phyloP scores from a whole-genome alignment of 352 stramenopile species.

The Bremia lactucae region DNA sequence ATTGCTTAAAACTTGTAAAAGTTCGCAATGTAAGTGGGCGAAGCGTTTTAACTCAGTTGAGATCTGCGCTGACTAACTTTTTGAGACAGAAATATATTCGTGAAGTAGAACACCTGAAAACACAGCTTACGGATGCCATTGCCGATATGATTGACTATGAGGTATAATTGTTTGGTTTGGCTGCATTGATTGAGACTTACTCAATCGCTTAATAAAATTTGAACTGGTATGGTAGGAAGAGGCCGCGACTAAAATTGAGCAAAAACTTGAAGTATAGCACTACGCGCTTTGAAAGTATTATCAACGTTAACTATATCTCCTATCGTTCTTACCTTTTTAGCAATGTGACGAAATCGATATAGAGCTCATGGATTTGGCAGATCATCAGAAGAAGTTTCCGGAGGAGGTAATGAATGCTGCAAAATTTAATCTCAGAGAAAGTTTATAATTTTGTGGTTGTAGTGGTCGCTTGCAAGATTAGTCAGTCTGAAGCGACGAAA shows the following conservation, averaged over 20 bases:
- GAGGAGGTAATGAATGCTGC: slow-evolving; percentile 36
- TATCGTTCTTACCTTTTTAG: slow-evolving; percentile 12
- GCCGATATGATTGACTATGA: slow-evolving; percentile 51
- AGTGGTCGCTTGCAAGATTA: slow-evolving; percentile 55
- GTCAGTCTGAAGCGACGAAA: slow-evolving; percentile 40
- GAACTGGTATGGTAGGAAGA: slow-evolving; percentile 27
- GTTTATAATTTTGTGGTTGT: background rate
- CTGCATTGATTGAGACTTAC: background rate
- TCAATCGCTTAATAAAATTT: background rate
- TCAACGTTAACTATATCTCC: background rate
- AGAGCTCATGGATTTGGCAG: slow-evolving; percentile 52
- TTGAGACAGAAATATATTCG: slow-evolving; percentile 48
- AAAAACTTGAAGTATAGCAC: slow-evolving; percentile 50
- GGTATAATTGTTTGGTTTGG: slow-evolving; percentile 27
- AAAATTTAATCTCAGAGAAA: background rate
- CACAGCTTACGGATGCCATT: slow-evolving; percentile 38
- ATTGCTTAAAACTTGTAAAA: slow-evolving; percentile 61
- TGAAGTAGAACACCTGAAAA: slow-evolving; percentile 41
- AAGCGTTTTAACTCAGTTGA: background rate
- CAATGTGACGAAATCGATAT: slow-evolving; percentile 81
- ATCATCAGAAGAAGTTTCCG: slow-evolving; percentile 55
- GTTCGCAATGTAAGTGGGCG: slow-evolving; percentile 56
- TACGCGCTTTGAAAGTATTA: background rate
- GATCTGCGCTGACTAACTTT: background rate
- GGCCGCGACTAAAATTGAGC: slow-evolving; percentile 50